Percentiles rank a stretch among this genome's conserved stretches.
Evolutionary conservation across 257 asterid genomes (phyloP).

Genomic region (Misopates orontium): DNA sequence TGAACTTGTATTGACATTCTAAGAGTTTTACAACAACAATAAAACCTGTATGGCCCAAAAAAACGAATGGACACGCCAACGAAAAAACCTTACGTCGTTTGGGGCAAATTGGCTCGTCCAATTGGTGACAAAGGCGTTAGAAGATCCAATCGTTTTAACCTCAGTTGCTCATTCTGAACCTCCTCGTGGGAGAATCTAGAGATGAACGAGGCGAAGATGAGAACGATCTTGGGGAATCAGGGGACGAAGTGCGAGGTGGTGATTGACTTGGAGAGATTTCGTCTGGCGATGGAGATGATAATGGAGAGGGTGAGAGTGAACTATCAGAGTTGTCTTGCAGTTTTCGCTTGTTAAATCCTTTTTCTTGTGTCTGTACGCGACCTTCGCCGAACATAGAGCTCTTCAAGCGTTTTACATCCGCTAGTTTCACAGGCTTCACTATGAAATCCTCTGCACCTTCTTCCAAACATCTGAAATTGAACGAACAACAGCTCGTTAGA

Average conservation of each 20-base stretch:
- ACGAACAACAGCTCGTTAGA: slow-evolving; percentile 11
- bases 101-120: slow-evolving; percentile 27
- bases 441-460: slow-evolving; percentile 97
- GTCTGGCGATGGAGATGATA: slow-evolving; percentile 31
- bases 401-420: slow-evolving; percentile 80
- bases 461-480: slow-evolving; percentile 70
- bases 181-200: slow-evolving; percentile 50
- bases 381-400: slow-evolving; percentile 73
- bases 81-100: slow-evolving; percentile 32
- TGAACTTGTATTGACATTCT: slow-evolving; percentile 27
- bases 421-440: slow-evolving; percentile 78
- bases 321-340: slow-evolving; percentile 43
- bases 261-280: slow-evolving; percentile 30
- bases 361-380: slow-evolving; percentile 31
- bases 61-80: slow-evolving; percentile 36
- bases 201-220: slow-evolving; percentile 44
- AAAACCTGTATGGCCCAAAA: slow-evolving; percentile 26
- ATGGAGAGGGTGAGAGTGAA: slow-evolving; percentile 25
- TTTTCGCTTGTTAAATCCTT: slow-evolving; percentile 60
- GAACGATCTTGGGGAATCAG: slow-evolving; percentile 38
- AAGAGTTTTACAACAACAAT: slow-evolving; percentile 22
- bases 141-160: slow-evolving; percentile 8
- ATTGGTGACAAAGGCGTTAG: neutral
- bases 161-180: slow-evolving; percentile 35
- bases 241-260: slow-evolving; percentile 39